Evolutionary conservation across 768 basidiomycete species (phyloP).

Genomic region (Inosperma sp.): DNA sequence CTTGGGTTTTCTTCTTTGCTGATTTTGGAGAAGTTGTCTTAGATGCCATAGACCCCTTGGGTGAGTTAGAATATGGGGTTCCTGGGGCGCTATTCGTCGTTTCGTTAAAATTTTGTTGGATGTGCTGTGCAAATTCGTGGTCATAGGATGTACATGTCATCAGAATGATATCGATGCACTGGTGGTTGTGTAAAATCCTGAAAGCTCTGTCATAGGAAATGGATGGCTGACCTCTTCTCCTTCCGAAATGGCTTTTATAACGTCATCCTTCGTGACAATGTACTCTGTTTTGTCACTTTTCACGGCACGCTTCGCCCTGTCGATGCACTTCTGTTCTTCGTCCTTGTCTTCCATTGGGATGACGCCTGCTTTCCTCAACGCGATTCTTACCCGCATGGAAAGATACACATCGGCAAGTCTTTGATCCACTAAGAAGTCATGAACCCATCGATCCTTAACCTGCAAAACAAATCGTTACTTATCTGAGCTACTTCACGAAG

Average conservation of each 20-base stretch:
- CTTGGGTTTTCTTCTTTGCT: no score
- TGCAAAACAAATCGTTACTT: background rate
- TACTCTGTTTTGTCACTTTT: conserved; percentile 4
- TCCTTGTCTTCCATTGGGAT: conserved; percentile 14
- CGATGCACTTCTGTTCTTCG: conserved; percentile 6
- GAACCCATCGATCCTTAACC: conserved; percentile 20
- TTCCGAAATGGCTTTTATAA: conserved; percentile 23
- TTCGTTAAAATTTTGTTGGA: conserved; percentile 6
- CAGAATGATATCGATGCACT: conserved; percentile 29
- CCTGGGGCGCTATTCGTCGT: conserved; percentile 77
- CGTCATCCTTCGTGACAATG: conserved; percentile 10
- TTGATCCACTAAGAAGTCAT: conserved; percentile 9
- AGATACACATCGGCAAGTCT: conserved; percentile 19
- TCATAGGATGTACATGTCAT: conserved; percentile 32
- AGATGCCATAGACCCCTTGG: no score
- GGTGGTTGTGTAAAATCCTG: background rate
- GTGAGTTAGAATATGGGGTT: no score
- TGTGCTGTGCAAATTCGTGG: conserved; percentile 26
- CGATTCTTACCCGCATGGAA: conserved; percentile 25
- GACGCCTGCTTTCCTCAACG: conserved; percentile 15
- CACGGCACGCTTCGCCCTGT: conserved; percentile 13
- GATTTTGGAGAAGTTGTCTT: no score
- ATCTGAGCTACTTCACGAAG: background rate
- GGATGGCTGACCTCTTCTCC: conserved; percentile 28
- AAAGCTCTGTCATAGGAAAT: background rate